These are phyloP conservation scores for Plasmopara halstedii DNA, from an alignment of 352 stramenopile genomes.

Conservation along the genomic window DNA sequence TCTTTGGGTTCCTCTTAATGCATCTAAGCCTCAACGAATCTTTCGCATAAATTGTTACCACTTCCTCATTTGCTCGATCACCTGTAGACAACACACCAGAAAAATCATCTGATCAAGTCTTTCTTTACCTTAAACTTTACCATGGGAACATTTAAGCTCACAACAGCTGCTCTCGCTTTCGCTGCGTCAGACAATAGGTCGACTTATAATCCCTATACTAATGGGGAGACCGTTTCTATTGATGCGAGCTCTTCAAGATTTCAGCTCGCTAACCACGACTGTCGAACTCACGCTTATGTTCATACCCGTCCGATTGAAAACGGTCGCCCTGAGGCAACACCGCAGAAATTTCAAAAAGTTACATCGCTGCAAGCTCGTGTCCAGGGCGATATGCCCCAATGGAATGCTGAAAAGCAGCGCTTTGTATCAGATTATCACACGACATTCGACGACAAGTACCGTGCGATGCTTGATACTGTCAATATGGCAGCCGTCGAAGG, in stretches of 20 bases:
- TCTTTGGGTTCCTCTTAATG: neutral
- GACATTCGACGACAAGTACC: constrained; percentile 35
- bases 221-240: neutral
- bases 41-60: neutral
- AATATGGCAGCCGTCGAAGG: constrained; percentile 48
- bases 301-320: neutral
- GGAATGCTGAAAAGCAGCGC: constrained; percentile 23
- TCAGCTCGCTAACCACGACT: neutral
- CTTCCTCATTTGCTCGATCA: neutral
- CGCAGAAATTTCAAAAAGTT: constrained; percentile 28
- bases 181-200: constrained; percentile 1
- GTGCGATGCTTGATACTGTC: constrained; percentile 37
- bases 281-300: neutral
- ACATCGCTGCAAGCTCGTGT: constrained; percentile 42
- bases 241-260: neutral
- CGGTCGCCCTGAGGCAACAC: neutral
- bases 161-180: neutral
- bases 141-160: constrained; percentile 1
- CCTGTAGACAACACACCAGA: neutral
- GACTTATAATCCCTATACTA: neutral
- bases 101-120: constrained; percentile 9
- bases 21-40: neutral
- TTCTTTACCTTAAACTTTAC: neutral
- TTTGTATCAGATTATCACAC: constrained; percentile 34
- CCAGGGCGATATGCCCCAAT: constrained; percentile 37